Evolutionary conservation across 108 stramenopile species (phyloP).

Genomic region (Cyclotella baltica): DNA sequence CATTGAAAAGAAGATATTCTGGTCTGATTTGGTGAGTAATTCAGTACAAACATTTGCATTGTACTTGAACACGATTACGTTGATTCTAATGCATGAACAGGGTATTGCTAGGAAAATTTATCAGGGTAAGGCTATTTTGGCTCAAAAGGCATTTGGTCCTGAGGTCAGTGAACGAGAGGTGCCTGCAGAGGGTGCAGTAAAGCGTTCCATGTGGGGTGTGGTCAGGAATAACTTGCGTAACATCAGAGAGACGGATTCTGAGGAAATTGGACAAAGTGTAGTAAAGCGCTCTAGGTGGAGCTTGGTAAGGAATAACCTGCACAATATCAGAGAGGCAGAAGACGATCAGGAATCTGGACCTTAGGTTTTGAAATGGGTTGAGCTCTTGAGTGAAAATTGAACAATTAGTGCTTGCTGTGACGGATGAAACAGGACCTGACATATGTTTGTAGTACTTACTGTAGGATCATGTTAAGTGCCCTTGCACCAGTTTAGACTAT

Average conservation of each 20-base stretch:
- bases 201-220: background rate
- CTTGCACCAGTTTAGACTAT: no score
- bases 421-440: no score
- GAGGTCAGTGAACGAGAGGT: background rate
- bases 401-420: no score
- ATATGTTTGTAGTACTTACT: no score
- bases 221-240: conserved; percentile 2
- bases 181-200: no score
- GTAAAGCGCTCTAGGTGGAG: background rate
- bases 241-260: no score
- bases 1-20: conserved; percentile 44
- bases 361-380: background rate
- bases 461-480: no score
- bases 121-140: conserved; percentile 14
- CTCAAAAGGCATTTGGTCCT: background rate
- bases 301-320: background rate
- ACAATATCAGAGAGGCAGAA: background rate
- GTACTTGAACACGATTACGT: no score
- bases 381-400: background rate
- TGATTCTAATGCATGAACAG: no score
- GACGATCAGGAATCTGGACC: background rate
- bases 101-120: conserved; percentile 39
- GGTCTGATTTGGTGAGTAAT: conserved; percentile 44
- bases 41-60: no score
- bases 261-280: no score